Evolutionary conservation across 1,284 basidiomycete species (phyloP), one percentile per base, ranked within the genome.

Genomic region (Tilletia horrida): DNA sequence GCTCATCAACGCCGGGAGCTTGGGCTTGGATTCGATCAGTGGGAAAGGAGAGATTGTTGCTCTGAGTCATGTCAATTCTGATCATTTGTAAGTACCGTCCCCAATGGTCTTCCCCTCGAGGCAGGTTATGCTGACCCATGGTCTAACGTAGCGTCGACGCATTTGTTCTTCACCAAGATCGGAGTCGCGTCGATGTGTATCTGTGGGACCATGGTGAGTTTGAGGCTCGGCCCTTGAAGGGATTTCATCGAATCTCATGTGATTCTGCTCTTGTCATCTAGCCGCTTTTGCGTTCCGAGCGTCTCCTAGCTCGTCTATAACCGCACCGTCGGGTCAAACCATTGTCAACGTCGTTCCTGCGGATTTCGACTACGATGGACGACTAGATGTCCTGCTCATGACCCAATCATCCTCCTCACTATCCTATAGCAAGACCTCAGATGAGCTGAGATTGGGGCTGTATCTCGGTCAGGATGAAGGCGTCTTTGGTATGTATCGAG

Each of bases 61-160:
- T 1, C 90, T 93, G 77, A 95, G 92, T 35, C 95, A 98, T 83
- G 94, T 92, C 82, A 89, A 97, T 81, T 93, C 91, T 3, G 93
- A 97, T 80, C 93, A 96, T 80, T 91, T 91, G 92, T 95, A 81
- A 82, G 90, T 23, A 25, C 23, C 18, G 45, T n/a, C 47, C 8
- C n/a, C n/a, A 14, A n/a, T n/a, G 47, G 47, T 48, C 18, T n/a
- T n/a, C n/a, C n/a, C n/a, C n/a, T n/a, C n/a, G n/a, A n/a, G n/a
- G 47, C 18, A 11, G 18, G n/a, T 48, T n/a, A 14, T 25, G 23
- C 47, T 48, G 11, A 48, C 21, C 2, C 2, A 47, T 40, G 35
- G 13, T 48, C 6, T 44, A 8, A 35, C 35, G 6, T 75, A 93
- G 92, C 78, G 82, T 92, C 69, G 95, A 98, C 82, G 84, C 93